Conservation (phyloP, 805 yeast species). For the Soucietia sequanensis region DNA sequence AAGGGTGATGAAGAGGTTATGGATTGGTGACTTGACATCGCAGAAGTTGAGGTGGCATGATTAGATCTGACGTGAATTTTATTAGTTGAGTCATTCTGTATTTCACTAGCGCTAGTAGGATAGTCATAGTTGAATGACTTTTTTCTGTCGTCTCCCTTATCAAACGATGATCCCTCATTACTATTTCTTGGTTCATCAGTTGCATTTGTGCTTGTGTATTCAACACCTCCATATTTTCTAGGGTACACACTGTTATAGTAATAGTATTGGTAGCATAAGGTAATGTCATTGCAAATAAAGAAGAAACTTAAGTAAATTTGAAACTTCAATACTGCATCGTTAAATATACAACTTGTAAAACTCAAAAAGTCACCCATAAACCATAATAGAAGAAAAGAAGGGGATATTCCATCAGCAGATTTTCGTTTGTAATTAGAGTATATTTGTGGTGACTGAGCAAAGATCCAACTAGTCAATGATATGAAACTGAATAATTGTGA, state of each 20-base stretch:
- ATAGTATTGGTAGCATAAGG: conserved; percentile 40
- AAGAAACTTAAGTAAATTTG: conserved; percentile 40
- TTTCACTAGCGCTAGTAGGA: background rate
- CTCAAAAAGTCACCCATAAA: conserved; percentile 61
- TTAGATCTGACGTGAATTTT: conserved; percentile 6
- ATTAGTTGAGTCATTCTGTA: background rate
- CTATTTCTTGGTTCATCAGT: background rate
- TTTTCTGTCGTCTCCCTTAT: background rate
- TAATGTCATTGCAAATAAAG: conserved; percentile 38
- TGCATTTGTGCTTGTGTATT: background rate
- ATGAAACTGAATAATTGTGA: conserved; percentile 34
- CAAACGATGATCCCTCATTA: background rate
- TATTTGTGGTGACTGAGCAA: conserved; percentile 75
- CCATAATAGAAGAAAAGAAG: conserved; percentile 62
- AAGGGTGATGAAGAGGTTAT: conserved; percentile 6
- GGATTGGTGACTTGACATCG: background rate
- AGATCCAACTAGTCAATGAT: conserved; percentile 62
- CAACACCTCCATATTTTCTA: conserved; percentile 10
- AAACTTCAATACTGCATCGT: conserved; percentile 35
- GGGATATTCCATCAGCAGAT: conserved; percentile 67
- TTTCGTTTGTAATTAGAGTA: conserved; percentile 54
- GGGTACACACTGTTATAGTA: conserved; percentile 41
- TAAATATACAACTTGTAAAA: conserved; percentile 42
- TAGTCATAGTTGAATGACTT: background rate
- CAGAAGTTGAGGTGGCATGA: background rate